Percentiles rank a stretch among this genome's conserved stretches.
Evolutionary conservation across 129 eudicot genomes (phyloP).

Genomic region (Chrysanthemum seticuspe): DNA sequence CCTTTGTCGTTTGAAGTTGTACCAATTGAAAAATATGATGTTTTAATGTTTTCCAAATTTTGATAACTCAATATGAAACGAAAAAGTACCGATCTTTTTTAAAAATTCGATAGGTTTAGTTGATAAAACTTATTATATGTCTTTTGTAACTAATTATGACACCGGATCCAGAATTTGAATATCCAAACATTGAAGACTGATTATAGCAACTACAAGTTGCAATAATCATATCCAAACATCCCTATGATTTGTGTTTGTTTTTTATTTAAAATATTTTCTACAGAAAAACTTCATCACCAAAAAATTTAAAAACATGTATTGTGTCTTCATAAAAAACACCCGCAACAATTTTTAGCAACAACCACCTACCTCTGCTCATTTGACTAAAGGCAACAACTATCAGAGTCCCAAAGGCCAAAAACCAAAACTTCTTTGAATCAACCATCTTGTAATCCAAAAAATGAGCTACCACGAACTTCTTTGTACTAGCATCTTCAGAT

Average conservation of each 20-base stretch:
- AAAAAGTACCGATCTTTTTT: too few relatives aligned
- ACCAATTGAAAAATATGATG: background rate
- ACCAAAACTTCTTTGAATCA: constrained; percentile 13
- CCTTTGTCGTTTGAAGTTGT: constrained; percentile 44
- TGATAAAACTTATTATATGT: too few relatives aligned
- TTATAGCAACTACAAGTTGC: too few relatives aligned
- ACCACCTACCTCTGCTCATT: constrained; percentile 30
- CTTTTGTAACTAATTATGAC: too few relatives aligned
- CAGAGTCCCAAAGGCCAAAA: constrained; percentile 31
- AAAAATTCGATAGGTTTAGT: too few relatives aligned
- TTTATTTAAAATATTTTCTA: background rate
- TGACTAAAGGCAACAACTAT: constrained; percentile 34
- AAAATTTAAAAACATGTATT: background rate
- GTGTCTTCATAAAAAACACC: background rate
- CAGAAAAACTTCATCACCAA: background rate
- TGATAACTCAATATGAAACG: too few relatives aligned
- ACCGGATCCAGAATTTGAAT: too few relatives aligned
- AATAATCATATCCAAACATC: too few relatives aligned
- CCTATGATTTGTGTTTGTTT: background rate
- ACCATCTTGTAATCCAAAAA: too few relatives aligned
- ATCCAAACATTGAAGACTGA: too few relatives aligned
- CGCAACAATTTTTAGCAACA: background rate
- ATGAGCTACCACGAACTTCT: too few relatives aligned
- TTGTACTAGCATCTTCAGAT: too few relatives aligned
- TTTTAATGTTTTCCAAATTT: background rate